Base-by-base conservation (phyloP, 1,284 basidiomycete species). In the Ceratobasidium sp. region DNA sequence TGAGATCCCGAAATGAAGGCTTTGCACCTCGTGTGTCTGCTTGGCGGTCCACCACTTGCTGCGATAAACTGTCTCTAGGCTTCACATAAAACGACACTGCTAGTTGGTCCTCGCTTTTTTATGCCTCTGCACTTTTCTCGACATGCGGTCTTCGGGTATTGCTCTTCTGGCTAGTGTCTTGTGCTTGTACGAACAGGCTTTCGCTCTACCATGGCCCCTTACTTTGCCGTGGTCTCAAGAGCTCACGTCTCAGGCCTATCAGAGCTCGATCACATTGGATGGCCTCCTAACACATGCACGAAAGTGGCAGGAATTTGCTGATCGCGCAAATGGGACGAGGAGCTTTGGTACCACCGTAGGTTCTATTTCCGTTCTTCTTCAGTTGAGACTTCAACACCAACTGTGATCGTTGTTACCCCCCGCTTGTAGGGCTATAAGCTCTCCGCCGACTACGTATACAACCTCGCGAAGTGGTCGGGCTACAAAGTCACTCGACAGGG, bases 251-350 rank as follows among this genome's bases (percentile, higher is more conserved):
- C 51, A 67, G 33, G 50, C 47, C 5, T 67, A 67, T n/a, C 64
- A 67, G 31, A 31, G 54, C 15, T 4, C 64, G 64, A 67, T 67
- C 29, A 67, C 27, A 22, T 5, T 67, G 48, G 50, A 67, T 29
- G 64, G 64, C 11, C 31, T 67, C 8, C 19, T 67, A 31, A 67
- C 64, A n/a, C 64, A 67, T 41, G 64, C 64, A 19, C 45, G 48
- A 1, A 67, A 67, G 31, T 67, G 64, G 64, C 64, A 67, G 36
- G 64, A 67, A 31, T 67, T 67, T 54, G 64, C 64, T 15, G 48
- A 67, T 54, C 64, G 64, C 7, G 64, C 64, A 24, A 67, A 67
- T 51, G 64, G 64, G 50, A 67, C 64, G 64, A 67, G 64, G 17
- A 67, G 64, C 22, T 67, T 67, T 54, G 64, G 64, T 24, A 67